phyloP scores from a whole-genome alignment of 176 grass and related monocot species.

The Zizania latifolia region DNA sequence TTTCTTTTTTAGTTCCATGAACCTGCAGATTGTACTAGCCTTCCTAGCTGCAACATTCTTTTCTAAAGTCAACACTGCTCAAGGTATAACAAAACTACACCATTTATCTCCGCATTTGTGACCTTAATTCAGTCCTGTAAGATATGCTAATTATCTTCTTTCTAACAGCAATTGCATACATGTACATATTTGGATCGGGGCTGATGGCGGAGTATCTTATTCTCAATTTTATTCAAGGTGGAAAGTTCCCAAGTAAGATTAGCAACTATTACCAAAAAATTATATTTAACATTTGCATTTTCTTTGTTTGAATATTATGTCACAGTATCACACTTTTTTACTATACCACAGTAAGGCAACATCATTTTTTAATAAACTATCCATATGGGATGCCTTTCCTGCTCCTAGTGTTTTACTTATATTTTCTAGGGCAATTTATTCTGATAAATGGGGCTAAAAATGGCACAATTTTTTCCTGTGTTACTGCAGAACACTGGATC shows the following conservation, averaged over 20 bases:
- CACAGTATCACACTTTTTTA: constrained; percentile 9
- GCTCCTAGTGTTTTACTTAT: background rate
- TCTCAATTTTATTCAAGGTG: constrained; percentile 68
- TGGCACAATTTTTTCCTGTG: background rate
- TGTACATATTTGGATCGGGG: constrained; percentile 81
- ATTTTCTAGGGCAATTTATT: background rate
- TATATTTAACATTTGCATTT: background rate
- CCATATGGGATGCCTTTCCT: background rate
- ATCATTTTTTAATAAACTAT: background rate
- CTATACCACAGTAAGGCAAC: constrained; percentile 9
- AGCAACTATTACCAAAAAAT: background rate
- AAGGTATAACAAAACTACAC: constrained; percentile 36
- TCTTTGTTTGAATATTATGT: background rate
- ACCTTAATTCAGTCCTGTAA: constrained; percentile 5
- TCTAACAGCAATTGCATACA: constrained; percentile 68
- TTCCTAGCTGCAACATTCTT: constrained; percentile 74
- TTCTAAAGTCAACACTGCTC: constrained; percentile 72
- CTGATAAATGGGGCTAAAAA: background rate
- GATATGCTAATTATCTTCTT: constrained; percentile 28
- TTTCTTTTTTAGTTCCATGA: constrained; percentile 88
- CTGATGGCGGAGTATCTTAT: constrained; percentile 68
- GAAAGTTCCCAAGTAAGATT: constrained; percentile 79
- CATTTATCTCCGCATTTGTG: background rate
- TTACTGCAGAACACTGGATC: constrained; percentile 56
- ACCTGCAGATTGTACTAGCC: constrained; percentile 84